phyloP scores from a whole-genome alignment of 805 yeast genomes.

The Pichia exigua region DNA sequence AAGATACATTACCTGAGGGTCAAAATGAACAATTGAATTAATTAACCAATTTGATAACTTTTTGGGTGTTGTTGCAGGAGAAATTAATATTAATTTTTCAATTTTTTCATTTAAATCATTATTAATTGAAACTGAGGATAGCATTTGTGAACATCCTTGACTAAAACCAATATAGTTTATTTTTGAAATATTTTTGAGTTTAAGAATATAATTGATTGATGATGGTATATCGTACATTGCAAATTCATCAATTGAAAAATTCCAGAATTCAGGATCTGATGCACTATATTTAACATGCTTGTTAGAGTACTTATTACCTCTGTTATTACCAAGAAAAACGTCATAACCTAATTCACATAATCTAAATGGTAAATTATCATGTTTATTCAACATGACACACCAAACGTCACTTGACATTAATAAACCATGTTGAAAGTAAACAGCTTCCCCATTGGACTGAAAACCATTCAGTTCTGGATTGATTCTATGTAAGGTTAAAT shows the following conservation, averaged over 20 bases:
- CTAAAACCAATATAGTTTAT: conserved; percentile 82
- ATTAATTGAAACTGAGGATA: conserved; percentile 71
- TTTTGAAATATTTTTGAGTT: conserved; percentile 34
- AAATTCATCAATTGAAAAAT: conserved; percentile 87
- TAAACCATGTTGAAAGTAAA: conserved; percentile 86
- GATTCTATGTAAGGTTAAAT: conserved; percentile 68
- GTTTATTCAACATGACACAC: conserved; percentile 33
- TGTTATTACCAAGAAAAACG: conserved; percentile 89
- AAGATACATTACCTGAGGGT: conserved; percentile 64
- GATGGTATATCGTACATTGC: conserved; percentile 88
- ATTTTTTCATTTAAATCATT: conserved; percentile 56
- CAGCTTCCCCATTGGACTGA: conserved; percentile 39
- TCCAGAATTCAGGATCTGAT: conserved; percentile 60
- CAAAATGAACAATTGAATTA: conserved; percentile 67
- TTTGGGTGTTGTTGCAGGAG: conserved; percentile 93
- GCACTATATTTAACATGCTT: conserved; percentile 50
- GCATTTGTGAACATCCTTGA: conserved; percentile 93
- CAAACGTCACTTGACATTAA: conserved; percentile 79
- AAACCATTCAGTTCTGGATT: conserved; percentile 29
- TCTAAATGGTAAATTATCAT: conserved; percentile 60
- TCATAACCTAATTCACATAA: conserved; percentile 81
- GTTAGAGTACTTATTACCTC: conserved; percentile 88
- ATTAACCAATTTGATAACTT: conserved; percentile 72
- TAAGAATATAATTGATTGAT: conserved; percentile 65
- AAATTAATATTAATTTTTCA: conserved; percentile 43